A percentile compares a stretch with the other conserved stretches of the same genome.
Evolutionary conservation across 352 stramenopile genomes (phyloP).

Genomic region (Globisporangium nunn): DNA sequence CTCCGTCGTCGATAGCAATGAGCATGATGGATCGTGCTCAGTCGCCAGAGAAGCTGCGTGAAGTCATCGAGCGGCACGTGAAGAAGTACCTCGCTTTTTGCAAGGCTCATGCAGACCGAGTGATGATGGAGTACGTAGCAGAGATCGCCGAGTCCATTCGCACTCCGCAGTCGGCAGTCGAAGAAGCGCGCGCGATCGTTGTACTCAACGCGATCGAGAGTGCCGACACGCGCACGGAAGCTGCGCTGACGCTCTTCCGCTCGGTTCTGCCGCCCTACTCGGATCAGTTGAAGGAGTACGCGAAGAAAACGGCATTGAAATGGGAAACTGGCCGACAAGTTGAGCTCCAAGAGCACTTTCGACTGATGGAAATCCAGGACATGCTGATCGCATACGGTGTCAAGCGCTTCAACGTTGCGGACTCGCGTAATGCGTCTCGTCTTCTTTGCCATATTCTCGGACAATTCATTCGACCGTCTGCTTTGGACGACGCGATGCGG

Average conservation of each 20-base stretch:
- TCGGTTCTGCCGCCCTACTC: constrained; percentile 55
- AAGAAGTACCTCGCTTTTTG: constrained; percentile 39
- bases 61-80: constrained; percentile 37
- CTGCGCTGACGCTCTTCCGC: constrained; percentile 27
- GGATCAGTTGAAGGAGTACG: constrained; percentile 35
- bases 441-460: constrained; percentile 53
- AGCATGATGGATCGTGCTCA: constrained; percentile 58
- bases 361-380: constrained; percentile 73
- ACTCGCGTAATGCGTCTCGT: constrained; percentile 36
- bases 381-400: constrained; percentile 61
- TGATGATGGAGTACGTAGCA: constrained; percentile 38
- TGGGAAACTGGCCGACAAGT: constrained; percentile 43
- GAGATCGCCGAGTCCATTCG: constrained; percentile 35
- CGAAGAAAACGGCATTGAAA: constrained; percentile 15
- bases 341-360: constrained; percentile 53
- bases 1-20: constrained; percentile 58
- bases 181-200: constrained; percentile 23
- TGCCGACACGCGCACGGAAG: constrained; percentile 20
- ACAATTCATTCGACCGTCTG: constrained; percentile 36
- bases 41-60: constrained; percentile 22
- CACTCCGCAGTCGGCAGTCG: constrained; percentile 7
- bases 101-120: constrained; percentile 24
- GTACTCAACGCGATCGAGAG: constrained; percentile 28
- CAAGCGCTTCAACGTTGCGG: constrained; percentile 42
- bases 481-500: constrained; percentile 46